These are phyloP conservation scores for Cystofilobasidium ferigula DNA, from an alignment of 768 basidiomycete species.

Conservation along the genomic window DNA sequence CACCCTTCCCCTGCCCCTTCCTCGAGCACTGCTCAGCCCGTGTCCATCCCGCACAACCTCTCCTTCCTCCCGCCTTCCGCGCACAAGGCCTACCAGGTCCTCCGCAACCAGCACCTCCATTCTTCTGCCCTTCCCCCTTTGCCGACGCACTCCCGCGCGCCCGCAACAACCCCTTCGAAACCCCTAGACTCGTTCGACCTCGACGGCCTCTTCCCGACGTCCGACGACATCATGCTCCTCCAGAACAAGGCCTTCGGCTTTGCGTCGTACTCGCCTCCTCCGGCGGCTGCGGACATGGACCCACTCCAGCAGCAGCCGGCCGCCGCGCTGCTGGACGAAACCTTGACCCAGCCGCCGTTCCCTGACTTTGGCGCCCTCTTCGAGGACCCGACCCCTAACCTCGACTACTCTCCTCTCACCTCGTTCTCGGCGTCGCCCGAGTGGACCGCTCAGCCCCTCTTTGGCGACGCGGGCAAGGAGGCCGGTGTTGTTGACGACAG, in stretches of 20 bases:
- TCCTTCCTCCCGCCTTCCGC: constrained; percentile 7
- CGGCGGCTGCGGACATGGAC: background rate
- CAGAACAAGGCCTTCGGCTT: constrained; percentile 23
- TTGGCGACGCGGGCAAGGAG: constrained; percentile 20
- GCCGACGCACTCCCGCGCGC: constrained; percentile 6
- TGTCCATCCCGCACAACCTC: constrained; percentile 4
- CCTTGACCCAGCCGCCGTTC: constrained; percentile 4
- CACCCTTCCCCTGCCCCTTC: background rate
- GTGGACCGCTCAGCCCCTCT: constrained; percentile 10
- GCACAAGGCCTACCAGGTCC: constrained; percentile 12
- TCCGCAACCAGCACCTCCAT: constrained; percentile 7
- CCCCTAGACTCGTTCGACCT: constrained; percentile 16
- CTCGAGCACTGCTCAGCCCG: background rate
- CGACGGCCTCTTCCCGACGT: background rate
- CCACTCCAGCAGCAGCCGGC: background rate
- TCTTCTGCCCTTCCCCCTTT: background rate
- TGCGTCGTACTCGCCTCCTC: constrained; percentile 10
- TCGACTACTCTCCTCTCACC: constrained; percentile 23
- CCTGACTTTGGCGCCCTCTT: constrained; percentile 9
- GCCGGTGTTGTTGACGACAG: constrained; percentile 22
- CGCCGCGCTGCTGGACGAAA: background rate
- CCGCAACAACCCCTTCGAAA: background rate
- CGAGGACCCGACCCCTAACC: constrained; percentile 22
- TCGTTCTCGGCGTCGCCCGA: constrained; percentile 25
- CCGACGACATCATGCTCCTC: constrained; percentile 15